phyloP scores from a whole-genome alignment of 1,139 yeast genomes.

The Casaregolazyma suthepensis region DNA sequence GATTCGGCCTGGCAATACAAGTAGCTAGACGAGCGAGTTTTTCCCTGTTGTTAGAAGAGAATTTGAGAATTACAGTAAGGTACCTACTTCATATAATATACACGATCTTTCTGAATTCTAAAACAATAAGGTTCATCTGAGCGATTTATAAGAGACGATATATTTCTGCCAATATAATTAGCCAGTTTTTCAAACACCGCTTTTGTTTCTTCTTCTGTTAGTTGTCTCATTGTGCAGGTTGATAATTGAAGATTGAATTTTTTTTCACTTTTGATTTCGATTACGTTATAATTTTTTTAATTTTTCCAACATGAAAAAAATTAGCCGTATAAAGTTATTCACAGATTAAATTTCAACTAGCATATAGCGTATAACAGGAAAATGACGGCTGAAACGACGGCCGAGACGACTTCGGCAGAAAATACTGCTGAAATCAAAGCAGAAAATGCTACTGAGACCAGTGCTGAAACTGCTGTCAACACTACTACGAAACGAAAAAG shows the following conservation, averaged over 20 bases:
- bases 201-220: conserved; percentile 95
- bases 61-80: neutral
- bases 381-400: neutral
- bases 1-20: conserved; percentile 76
- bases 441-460: neutral
- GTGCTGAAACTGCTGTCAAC: neutral
- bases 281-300: neutral
- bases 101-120: conserved; percentile 92
- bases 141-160: conserved; percentile 79
- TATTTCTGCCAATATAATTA: conserved; percentile 91
- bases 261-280: neutral
- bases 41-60: conserved; percentile 40
- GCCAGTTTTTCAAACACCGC: conserved; percentile 95
- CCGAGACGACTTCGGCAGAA: neutral
- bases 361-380: neutral
- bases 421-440: neutral
- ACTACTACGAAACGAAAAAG: conserved; percentile 2
- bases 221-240: conserved; percentile 63
- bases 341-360: neutral
- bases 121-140: conserved; percentile 90
- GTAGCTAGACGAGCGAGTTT: conserved; percentile 82
- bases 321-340: neutral
- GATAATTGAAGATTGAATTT: conserved; percentile 1
- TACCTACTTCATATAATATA: conserved; percentile 62
- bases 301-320: neutral